Percentiles rank a stretch among this genome's conserved stretches.
phyloP scores from a whole-genome alignment of 495 filamentous ascomycete species.

The Penicillium canariense region DNA sequence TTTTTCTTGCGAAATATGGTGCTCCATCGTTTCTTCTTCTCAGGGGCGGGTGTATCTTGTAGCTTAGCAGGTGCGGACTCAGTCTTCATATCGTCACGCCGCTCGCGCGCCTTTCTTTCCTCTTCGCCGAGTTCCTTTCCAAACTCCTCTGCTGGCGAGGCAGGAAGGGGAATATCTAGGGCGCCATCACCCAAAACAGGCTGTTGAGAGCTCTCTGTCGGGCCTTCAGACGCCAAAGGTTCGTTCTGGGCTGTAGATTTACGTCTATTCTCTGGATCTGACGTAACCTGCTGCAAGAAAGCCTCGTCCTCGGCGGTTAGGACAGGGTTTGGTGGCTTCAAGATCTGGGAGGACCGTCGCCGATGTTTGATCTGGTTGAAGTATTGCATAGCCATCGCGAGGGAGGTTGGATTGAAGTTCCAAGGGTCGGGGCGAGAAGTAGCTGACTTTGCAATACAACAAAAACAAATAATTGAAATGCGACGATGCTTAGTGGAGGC shows the following conservation, averaged over 20 bases:
- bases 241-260: conserved; percentile 6
- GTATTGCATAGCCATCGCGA: conserved; percentile 36
- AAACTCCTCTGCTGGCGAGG: conserved; percentile 40
- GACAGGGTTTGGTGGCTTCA: conserved; percentile 44
- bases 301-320: conserved; percentile 55
- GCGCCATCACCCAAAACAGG: conserved; percentile 23
- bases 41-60: conserved; percentile 18
- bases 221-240: neutral
- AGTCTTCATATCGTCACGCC: conserved; percentile 18
- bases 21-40: conserved; percentile 48
- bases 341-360: conserved; percentile 26
- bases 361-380: conserved; percentile 38
- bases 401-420: neutral
- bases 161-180: conserved; percentile 36
- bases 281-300: conserved; percentile 50
- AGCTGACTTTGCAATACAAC: neutral
- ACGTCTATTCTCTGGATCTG: conserved; percentile 24
- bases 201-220: conserved; percentile 4
- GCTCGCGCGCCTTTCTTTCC: conserved; percentile 25
- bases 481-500: conserved; percentile 9
- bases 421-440: neutral
- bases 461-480: conserved; percentile 9
- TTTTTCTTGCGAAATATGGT: conserved; percentile 41
- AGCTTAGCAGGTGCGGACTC: conserved; percentile 21
- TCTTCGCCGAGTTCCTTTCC: conserved; percentile 38